A percentile compares a stretch with the other conserved stretches of the same genome.
phyloP scores from a whole-genome alignment of 2,329 filamentous ascomycete species.

The Penicillium sp. region DNA sequence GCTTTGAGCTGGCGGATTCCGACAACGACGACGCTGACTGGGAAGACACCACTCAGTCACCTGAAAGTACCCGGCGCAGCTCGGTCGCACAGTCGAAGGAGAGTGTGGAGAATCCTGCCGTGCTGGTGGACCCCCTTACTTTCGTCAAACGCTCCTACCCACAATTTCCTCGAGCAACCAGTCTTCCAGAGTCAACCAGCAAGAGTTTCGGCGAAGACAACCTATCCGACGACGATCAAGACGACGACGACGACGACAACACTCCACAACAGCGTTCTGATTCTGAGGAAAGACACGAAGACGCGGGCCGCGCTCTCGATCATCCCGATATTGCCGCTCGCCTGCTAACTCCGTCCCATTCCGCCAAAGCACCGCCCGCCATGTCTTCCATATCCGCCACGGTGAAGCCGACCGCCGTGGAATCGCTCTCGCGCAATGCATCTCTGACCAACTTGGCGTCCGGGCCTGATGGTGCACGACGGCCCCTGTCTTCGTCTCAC shows the following conservation, averaged over 20 bases:
- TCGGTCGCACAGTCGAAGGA: conserved; percentile 34
- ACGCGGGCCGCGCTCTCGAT: no score
- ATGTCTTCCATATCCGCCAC: conserved; percentile 43
- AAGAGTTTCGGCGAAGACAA: no score
- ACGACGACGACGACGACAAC: conserved; percentile 15
- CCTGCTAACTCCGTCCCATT: conserved; percentile 33
- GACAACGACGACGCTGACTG: conserved; percentile 41
- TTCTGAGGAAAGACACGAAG: no score
- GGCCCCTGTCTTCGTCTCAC: no score
- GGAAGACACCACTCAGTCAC: conserved; percentile 43
- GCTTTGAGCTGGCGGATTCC: conserved; percentile 39
- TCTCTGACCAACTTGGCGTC: conserved; percentile 31
- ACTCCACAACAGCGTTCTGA: no score
- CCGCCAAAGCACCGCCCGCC: conserved; percentile 39
- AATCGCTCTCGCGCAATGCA: conserved; percentile 28
- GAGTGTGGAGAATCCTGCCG: conserved; percentile 28
- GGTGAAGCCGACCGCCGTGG: conserved; percentile 31
- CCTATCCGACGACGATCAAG: conserved; percentile 14
- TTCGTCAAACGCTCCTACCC: conserved; percentile 36
- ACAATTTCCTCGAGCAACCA: conserved; percentile 32
- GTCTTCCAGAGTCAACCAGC: conserved; percentile 32
- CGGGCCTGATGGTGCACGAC: no score
- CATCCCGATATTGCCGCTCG: conserved; percentile 34
- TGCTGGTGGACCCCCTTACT: conserved; percentile 34
- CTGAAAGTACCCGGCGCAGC: conserved; percentile 41